Base-by-base conservation (phyloP, 352 stramenopile species). In the Lagenidium sp. region DNA sequence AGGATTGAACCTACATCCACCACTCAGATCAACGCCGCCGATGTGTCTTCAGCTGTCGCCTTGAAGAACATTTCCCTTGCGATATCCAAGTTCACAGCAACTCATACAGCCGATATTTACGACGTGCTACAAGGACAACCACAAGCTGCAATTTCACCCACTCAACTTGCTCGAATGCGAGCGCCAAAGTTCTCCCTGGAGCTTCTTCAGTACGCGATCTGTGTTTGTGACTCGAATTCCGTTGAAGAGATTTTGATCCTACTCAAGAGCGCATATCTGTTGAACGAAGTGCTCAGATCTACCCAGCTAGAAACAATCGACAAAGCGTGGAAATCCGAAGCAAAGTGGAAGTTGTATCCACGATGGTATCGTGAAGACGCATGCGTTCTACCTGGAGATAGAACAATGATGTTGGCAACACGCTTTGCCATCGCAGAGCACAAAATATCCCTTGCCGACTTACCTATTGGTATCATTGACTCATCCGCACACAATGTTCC, bases 161-260 rank as follows among this genome's bases (percentile, higher is more conserved):
- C 53, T 18, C 54, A 80, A 38, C 13, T 63, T 42, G 69, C 71
- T 15, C 58, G 54, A 13, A 58, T 80, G 44, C 60, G 68, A 47
- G 66, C 76, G n/a, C 72, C 72, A 6, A 55, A 52, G 6, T 79
- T 73, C 30, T 72, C 72, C 6, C 39, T 85, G 6, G 76, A 85
- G 37, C 37, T 88, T 13, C 44, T 88, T 15, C 63, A 44, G 6
- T 84, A 85, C 28, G 53, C 72, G 24, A 67, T 85, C 7, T 85
- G 76, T 31, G 65, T 82, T 7, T 85, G 76, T 24, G 59, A 80
- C 22, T 39, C 56, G 21, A 44, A 61, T 3, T 61, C 68, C 0
- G 71, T 88, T 30, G 76, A 85, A 21, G 72, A 85, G 47, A 76
- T 49, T 0, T 50, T 85, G 23, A 40, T 82, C 37, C 51, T 88